These are phyloP conservation scores for Termitomyces sp. DNA, from an alignment of 768 basidiomycete genomes.

Conservation along the genomic window DNA sequence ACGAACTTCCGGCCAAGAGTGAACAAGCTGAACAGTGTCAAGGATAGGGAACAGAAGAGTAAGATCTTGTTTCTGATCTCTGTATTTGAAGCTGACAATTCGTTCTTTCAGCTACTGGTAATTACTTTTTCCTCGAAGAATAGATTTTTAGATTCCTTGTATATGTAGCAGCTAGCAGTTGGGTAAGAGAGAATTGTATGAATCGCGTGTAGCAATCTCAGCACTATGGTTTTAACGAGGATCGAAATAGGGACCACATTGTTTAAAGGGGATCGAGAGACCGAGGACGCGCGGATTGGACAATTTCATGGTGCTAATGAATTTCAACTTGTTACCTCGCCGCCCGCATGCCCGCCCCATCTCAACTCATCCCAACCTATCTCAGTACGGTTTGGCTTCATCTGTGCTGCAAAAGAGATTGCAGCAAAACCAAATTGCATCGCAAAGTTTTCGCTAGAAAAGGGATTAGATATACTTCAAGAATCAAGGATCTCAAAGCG, in stretches of 20 bases:
- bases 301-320: too few relatives aligned
- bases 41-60: conserved; percentile 88
- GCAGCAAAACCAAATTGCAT: too few relatives aligned
- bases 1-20: conserved; percentile 89
- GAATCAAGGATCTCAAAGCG: too few relatives aligned
- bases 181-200: neutral
- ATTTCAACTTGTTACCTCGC: neutral
- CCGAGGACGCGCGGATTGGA: too few relatives aligned
- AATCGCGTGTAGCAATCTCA: neutral
- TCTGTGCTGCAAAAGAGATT: neutral
- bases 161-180: neutral
- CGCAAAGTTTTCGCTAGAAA: too few relatives aligned
- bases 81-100: neutral
- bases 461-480: too few relatives aligned
- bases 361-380: neutral
- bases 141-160: conserved; percentile 22
- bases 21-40: conserved; percentile 80
- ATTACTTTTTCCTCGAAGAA: conserved; percentile 93
- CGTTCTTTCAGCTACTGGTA: conserved; percentile 54
- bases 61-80: conserved; percentile 16
- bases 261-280: neutral
- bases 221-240: neutral
- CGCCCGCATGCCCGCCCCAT: neutral
- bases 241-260: too few relatives aligned
- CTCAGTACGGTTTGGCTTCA: neutral